Evolutionary conservation across 1,139 yeast genomes (phyloP).

Genomic region (Sugiyamaella novakii): DNA sequence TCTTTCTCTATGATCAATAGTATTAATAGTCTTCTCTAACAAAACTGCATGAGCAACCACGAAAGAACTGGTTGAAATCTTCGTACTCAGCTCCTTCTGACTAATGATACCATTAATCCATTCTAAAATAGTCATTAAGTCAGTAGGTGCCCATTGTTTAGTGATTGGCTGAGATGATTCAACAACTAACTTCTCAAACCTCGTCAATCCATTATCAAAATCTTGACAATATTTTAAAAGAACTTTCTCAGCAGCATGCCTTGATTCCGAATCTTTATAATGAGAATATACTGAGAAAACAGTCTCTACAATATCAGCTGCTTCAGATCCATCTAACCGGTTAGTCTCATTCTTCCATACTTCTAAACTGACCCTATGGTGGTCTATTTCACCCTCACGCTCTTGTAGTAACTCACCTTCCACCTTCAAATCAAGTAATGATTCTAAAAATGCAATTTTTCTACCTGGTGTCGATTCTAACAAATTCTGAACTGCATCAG

Average conservation of each 20-base stretch:
- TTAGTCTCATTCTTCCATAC: no score
- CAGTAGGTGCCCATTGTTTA: conserved; percentile 52
- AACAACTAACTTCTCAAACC: conserved; percentile 2
- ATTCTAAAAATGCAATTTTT: conserved; percentile 8
- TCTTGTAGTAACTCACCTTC: conserved; percentile 16
- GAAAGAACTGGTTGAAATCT: conserved; percentile 26
- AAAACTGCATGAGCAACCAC: conserved; percentile 34
- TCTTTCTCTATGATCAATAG: conserved; percentile 31
- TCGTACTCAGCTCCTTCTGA: conserved; percentile 16
- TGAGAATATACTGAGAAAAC: conserved; percentile 52
- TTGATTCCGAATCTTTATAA: conserved; percentile 55
- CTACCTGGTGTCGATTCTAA: conserved; percentile 5
- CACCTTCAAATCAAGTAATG: neutral
- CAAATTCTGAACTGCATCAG: conserved; percentile 5
- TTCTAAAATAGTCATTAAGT: conserved; percentile 56
- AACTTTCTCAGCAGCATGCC: conserved; percentile 46
- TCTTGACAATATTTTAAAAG: conserved; percentile 44
- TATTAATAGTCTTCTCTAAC: conserved; percentile 32
- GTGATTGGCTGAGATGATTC: neutral
- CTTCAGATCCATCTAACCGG: conserved; percentile 9
- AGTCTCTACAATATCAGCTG: conserved; percentile 33
- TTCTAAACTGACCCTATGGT: no score
- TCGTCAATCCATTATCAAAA: conserved; percentile 43
- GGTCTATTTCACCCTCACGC: no score
- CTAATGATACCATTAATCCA: conserved; percentile 50